Percentiles rank a stretch among this genome's conserved stretches.
These are phyloP conservation scores for Lentinula edodes DNA, from an alignment of 768 basidiomycete species.

Conservation along the genomic window DNA sequence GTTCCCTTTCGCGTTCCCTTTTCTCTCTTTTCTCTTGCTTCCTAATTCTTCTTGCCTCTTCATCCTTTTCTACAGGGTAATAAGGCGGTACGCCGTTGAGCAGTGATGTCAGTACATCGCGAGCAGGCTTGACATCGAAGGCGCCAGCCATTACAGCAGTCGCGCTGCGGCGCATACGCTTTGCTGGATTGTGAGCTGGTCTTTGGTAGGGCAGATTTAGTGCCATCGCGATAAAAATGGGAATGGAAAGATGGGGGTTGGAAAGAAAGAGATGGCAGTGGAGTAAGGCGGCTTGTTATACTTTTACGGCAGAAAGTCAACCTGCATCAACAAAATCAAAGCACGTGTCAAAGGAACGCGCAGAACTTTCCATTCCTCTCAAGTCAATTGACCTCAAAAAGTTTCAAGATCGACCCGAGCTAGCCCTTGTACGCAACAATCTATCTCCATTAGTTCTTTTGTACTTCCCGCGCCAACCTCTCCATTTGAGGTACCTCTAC, in stretches of 20 bases:
- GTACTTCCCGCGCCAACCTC: background rate
- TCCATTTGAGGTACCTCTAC: background rate
- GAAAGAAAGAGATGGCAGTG: conserved; percentile 34
- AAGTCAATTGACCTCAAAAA: conserved; percentile 1
- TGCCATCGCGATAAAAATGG: conserved; percentile 23
- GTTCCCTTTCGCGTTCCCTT: conserved; percentile 47
- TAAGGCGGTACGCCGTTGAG: conserved; percentile 72
- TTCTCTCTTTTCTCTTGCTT: conserved; percentile 52
- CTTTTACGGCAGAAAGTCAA: conserved; percentile 47
- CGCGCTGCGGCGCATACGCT: conserved; percentile 55
- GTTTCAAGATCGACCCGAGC: conserved; percentile 4
- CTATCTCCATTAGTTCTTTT: conserved; percentile 2
- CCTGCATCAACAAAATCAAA: conserved; percentile 33
- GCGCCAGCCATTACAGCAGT: conserved; percentile 71
- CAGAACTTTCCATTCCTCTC: conserved; percentile 28
- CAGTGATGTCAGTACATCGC: conserved; percentile 76
- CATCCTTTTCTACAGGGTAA: conserved; percentile 56
- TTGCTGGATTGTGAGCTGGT: conserved; percentile 26
- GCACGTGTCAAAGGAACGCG: conserved; percentile 35
- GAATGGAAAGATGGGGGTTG: conserved; percentile 20
- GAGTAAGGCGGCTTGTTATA: conserved; percentile 41
- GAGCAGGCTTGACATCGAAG: conserved; percentile 60
- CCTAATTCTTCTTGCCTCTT: conserved; percentile 47
- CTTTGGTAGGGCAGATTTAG: conserved; percentile 23
- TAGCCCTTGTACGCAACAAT: background rate